Evolutionary conservation across 495 filamentous ascomycete genomes (phyloP), one percentile per base, ranked within the genome.

Genomic region (Penicillium parvum): DNA sequence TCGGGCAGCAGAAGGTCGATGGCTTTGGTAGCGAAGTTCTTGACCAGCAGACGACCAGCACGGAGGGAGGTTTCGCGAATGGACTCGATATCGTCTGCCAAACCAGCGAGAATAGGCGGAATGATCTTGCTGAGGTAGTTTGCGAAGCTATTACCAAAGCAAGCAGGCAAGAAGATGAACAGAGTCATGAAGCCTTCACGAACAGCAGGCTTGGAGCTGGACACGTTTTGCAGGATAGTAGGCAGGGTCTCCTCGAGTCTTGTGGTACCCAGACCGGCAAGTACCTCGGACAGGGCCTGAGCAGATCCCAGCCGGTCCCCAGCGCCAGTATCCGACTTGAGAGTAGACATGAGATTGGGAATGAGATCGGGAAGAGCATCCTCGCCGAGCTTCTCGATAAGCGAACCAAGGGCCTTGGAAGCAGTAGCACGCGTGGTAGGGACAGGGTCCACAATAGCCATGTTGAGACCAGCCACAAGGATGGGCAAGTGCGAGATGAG

Each of bases 181-280:
- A 98, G 77, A 19, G 92, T 95, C 92, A 98, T 98, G 74, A 97
- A 98, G 25, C 92, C 92, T 73, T 98, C 92, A 46, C 92, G 82
- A 45, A 96, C 87, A 48, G 88, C 76, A 14, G 92, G 64, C 63
- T 96, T 97, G 37, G 87, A 76, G 56, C 92, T 97, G 50, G 86
- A 81, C 37, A 94, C 90, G 52, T 98, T 98, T 58, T 98, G 92
- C 18, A 98, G 68, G 46, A 98, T 96, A 5, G 92, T 97, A 35
- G 92, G 94, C 38, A 98, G 68, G 2, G 90, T 98, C 67, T 97
- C 94, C 66, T 98, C 92, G 37, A 98, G 71, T 47, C 92, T 82
- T 25, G 84, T 76, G 7, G 92, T 96, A 42, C 92, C 92, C 56
- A 98, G 72, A 40, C 92, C 94, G 5, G 92, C 92, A 52, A 98